These are phyloP conservation scores for Citrus unshiu DNA, from an alignment of 345 rosid genomes.

Conservation along the genomic window DNA sequence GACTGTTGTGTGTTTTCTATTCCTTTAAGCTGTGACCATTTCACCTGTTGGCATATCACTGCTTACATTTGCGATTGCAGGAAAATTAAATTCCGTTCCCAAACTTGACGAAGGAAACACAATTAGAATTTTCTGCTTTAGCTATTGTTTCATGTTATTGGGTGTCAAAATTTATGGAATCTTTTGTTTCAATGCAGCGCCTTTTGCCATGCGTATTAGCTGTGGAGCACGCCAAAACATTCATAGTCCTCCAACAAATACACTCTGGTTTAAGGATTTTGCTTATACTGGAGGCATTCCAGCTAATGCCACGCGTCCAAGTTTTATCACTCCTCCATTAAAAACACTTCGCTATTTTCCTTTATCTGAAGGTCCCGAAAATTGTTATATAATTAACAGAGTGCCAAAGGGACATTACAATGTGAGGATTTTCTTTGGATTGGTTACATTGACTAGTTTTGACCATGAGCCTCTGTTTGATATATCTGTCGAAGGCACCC, in stretches of 20 bases:
- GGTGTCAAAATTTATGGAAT: neutral
- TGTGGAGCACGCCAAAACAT: slow-evolving; percentile 76
- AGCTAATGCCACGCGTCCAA: slow-evolving; percentile 48
- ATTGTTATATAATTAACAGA: slow-evolving; percentile 68
- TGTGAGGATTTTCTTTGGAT: slow-evolving; percentile 78
- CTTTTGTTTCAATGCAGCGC: slow-evolving; percentile 45
- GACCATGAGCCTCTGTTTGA: slow-evolving; percentile 87
- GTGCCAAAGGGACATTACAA: slow-evolving; percentile 84
- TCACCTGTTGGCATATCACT: neutral
- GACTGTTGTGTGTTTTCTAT: neutral
- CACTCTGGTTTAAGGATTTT: slow-evolving; percentile 86
- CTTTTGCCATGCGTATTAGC: slow-evolving; percentile 87
- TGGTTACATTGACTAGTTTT: slow-evolving; percentile 34
- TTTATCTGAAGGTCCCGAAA: slow-evolving; percentile 80
- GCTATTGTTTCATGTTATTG: neutral
- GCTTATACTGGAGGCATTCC: slow-evolving; percentile 94
- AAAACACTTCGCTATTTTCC: slow-evolving; percentile 86
- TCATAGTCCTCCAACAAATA: slow-evolving; percentile 64
- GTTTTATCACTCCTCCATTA: slow-evolving; percentile 64
- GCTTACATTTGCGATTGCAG: neutral
- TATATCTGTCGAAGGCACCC: slow-evolving; percentile 86
- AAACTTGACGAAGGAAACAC: neutral
- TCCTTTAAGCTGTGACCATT: neutral
- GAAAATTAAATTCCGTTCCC: neutral
- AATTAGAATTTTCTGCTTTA: neutral